Evolutionary conservation across 805 yeast species (phyloP), one percentile per base, ranked within the genome.

Genomic region (Sugiyamaella lignohabitans): DNA sequence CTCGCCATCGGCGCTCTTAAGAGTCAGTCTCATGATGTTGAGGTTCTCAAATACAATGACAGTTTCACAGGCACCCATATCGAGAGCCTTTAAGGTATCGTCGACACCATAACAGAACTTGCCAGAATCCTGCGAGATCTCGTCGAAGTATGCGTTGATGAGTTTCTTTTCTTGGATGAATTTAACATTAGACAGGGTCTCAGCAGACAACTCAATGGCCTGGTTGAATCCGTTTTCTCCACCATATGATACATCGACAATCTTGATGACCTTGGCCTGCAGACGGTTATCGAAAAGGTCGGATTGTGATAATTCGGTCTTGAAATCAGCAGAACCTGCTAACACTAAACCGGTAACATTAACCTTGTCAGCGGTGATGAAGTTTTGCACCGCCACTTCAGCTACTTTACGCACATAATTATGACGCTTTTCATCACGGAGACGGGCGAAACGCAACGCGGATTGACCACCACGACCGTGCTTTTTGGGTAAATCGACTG

Each of bases 381-480:
- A 93, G 72, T 87, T 87, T 69, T 93, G 98, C 30, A 93, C 98
- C 4, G 98, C 98, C 43, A 81, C 91, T 73, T 93, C 99, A 43
- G 98, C 96, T 41, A 93, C 98, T 64, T 93, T 93, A 71, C 99
- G 80, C 52, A 93, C 94, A 71, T 93, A 93, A 68, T 93, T 93
- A 70, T 93, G 99, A 75, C 99, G 87, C 69, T 93, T 93, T 71
- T 93, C 98, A 60, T 93, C 98, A 78, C 99, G 85, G 68, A 93
- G 77, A 77, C 99, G 89, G 21, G 97, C 83, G 75, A 93, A 93
- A 87, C 99, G 98, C 59, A 93, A 66, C 39, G 99, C 98, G 53
- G 99, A 93, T 74, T 93, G 98, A 84, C 98, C 98, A 85, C 98
- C 98, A 78, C 98, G 85, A 63, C 98, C 98, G 76, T 93, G 98